A percentile compares a stretch with the other conserved stretches of the same genome.
phyloP scores from a whole-genome alignment of 176 grass and related monocot species.

The Triticum aestivum region IWGSC_CS_RefSeq_v2.1 NC_057805.1:464549293-464549792 shows the following conservation, averaged over 20 bases:
- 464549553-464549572: background rate
- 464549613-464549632: no score
- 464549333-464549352: constrained; percentile 57
- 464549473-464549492: constrained; percentile 62
- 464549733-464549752: no score
- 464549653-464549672: no score
- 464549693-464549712: no score
- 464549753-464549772: no score
- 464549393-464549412: constrained; percentile 44
- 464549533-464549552: constrained; percentile 75
- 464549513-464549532: constrained; percentile 56
- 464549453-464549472: constrained; percentile 77
- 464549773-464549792: no score
- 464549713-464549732: no score
- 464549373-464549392: constrained; percentile 50
- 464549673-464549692: no score
- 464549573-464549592: no score
- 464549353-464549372: constrained; percentile 34
- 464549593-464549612: no score
- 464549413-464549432: constrained; percentile 67
- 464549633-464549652: no score
- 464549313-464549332: constrained; percentile 86
- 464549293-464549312: constrained; percentile 43
- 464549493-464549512: constrained; percentile 32
- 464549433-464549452: constrained; percentile 90